Evolutionary conservation across 2,329 filamentous ascomycete species (phyloP).

Genomic region (Neofusicoccum laricinum): DNA sequence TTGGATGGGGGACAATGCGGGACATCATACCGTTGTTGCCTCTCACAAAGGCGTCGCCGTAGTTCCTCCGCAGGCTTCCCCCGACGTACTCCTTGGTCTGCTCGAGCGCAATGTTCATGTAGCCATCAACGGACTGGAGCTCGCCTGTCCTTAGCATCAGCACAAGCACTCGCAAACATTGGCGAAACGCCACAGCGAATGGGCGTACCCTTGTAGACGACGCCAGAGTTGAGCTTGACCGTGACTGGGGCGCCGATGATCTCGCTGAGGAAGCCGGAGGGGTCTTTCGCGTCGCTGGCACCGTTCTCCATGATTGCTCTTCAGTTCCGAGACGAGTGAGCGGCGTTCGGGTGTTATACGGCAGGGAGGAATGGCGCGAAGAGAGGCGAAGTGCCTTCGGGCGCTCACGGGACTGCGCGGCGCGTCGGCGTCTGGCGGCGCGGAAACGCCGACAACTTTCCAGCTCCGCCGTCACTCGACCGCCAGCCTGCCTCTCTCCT

Average conservation of each 20-base stretch:
- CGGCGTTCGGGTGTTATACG: neutral
- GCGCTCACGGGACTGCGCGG: slow-evolving; percentile 14
- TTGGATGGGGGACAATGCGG: neutral
- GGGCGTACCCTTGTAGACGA: slow-evolving; percentile 84
- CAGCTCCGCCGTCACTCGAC: neutral
- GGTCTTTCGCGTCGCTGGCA: slow-evolving; percentile 77
- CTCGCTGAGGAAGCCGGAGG: slow-evolving; percentile 86
- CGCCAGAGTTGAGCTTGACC: slow-evolving; percentile 97
- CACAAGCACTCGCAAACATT: neutral
- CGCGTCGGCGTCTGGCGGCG: slow-evolving; percentile 6
- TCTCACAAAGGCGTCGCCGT: slow-evolving; percentile 92
- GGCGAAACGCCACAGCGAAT: neutral
- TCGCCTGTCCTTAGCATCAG: slow-evolving; percentile 61
- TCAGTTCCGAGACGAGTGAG: neutral
- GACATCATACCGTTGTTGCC: slow-evolving; percentile 78
- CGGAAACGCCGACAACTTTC: slow-evolving; percentile 14
- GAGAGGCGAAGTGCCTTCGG: neutral
- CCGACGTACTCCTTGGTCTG: slow-evolving; percentile 91
- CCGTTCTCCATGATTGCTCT: slow-evolving; percentile 69
- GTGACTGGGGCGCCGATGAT: slow-evolving; percentile 93
- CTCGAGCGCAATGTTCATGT: slow-evolving; percentile 99
- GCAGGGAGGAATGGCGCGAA: neutral
- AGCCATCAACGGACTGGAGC: slow-evolving; percentile 94
- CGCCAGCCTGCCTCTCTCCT: neutral
- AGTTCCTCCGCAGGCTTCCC: slow-evolving; percentile 75